Base-by-base conservation (phyloP, 768 basidiomycete species). In the Lactarius tabidus region DNA sequence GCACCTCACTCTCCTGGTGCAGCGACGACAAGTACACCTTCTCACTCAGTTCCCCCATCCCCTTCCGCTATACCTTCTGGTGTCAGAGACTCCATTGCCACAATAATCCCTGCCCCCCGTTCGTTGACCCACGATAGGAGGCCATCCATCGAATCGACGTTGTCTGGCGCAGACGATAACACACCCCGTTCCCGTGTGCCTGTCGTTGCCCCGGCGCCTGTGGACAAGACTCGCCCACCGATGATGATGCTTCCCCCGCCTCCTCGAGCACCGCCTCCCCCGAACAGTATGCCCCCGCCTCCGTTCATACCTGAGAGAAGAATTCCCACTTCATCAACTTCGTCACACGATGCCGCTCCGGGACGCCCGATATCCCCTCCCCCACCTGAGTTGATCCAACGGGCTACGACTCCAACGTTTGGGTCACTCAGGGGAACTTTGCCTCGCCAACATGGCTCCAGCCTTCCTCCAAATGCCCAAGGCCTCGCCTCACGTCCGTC, bases 351-450 rank as follows among this genome's bases (percentile, higher is more conserved):
- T 67, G 75, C 77, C 6, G 90, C 90, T 14, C 95, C 95, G 0
- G 89, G 91, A 33, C 82, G 95, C 52, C 96, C 96, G 0, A 89
- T 87, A 4, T 98, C 96, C 0, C 95, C 96, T 2, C 95, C 95
- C 6, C 96, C 95, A 20, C 79, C 89, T 20, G 95, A 98, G 63
- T 89, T 97, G 72, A 87, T 97, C 66, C 89, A 93, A 72, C 90
- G 95, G 17, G 93, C 95, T 12, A 92, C 92, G 4, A 93, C 92
- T 1, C 92, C 92, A 0, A 88, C 88, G 8, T 86, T 91, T 69
- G 89, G 89, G 2, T 77, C 85, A 1, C 81, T 84, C 60, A 77
- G 89, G 20, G 80, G 81, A 43, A 81, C 74, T 20, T 80, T 81
- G 57, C 77, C 79, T 58, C 83, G 91, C 31, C 84, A 82, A 60